phyloP scores from a whole-genome alignment of 2,329 filamentous ascomycete genomes.

The Ophiostoma sp. region DNA sequence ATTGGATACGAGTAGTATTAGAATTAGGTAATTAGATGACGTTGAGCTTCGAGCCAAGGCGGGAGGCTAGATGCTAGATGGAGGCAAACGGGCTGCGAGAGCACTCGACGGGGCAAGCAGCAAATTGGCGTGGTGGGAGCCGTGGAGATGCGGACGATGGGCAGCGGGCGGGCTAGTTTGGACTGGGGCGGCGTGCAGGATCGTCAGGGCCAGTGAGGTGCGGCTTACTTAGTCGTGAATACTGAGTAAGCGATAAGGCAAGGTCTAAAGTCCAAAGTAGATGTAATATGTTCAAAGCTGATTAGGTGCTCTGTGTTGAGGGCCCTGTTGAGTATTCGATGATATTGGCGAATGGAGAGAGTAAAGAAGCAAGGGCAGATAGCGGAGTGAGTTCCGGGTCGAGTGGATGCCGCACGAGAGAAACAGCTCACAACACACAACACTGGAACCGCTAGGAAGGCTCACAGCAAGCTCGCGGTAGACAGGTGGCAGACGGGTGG shows the following conservation, averaged over 20 bases:
- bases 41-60: background rate
- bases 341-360: background rate
- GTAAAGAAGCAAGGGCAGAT: background rate
- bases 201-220: constrained; percentile 9
- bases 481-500: background rate
- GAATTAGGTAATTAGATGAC: background rate
- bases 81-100: background rate
- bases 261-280: background rate
- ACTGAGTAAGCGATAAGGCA: background rate
- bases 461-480: background rate
- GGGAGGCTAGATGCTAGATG: background rate
- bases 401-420: background rate
- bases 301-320: too few species aligned
- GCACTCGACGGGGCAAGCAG: background rate
- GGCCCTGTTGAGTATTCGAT: too few species aligned
- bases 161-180: background rate
- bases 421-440: background rate
- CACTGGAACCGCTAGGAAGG: background rate
- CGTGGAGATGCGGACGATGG: background rate
- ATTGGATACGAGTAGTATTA: background rate
- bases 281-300: background rate
- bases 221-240: background rate
- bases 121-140: background rate
- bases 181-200: background rate
- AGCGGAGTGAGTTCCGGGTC: background rate